These are phyloP conservation scores for Obba rivulosa DNA, from an alignment of 768 basidiomycete species.

Conservation along the genomic window DNA sequence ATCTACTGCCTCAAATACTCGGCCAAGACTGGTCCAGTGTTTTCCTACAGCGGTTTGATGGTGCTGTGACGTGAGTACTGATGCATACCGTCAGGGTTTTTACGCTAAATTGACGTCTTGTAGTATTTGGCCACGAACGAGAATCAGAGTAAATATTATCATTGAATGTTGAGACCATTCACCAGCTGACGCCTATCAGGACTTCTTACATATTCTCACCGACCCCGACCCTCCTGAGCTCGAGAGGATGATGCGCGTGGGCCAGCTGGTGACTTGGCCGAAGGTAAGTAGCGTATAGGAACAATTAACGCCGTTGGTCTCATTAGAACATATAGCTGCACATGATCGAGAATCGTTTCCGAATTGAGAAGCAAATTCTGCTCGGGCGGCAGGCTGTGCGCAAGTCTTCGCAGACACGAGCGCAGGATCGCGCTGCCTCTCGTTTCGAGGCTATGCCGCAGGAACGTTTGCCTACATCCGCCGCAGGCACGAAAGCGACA, in stretches of 20 bases:
- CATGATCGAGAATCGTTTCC: slow-evolving; percentile 89
- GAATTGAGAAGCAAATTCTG: slow-evolving; percentile 78
- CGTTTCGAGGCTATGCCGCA: slow-evolving; percentile 19
- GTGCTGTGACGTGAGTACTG: slow-evolving; percentile 69
- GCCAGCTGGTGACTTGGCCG: slow-evolving; percentile 93
- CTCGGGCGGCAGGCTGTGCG: slow-evolving; percentile 73
- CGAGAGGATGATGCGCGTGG: slow-evolving; percentile 80
- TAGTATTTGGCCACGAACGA: slow-evolving; percentile 84
- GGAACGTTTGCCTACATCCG: slow-evolving; percentile 18
- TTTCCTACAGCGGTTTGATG: slow-evolving; percentile 92
- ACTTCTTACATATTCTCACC: slow-evolving; percentile 79
- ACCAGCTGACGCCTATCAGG: slow-evolving; percentile 34
- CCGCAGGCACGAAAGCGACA: slow-evolving; percentile 21
- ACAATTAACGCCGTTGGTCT: not conserved
- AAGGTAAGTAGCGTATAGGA: slow-evolving; percentile 48
- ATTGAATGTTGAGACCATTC: not conserved
- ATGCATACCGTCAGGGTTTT: not conserved
- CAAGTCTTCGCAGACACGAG: slow-evolving; percentile 36
- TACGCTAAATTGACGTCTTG: not conserved
- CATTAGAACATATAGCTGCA: slow-evolving; percentile 53
- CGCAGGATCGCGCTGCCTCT: slow-evolving; percentile 15
- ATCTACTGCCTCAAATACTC: slow-evolving; percentile 87
- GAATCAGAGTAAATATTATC: slow-evolving; percentile 46
- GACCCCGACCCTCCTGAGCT: slow-evolving; percentile 81
- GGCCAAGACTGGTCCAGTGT: slow-evolving; percentile 97